Conservation (phyloP, 768 basidiomycete genomes). For the Amanita pseudoporphyria region DNA sequence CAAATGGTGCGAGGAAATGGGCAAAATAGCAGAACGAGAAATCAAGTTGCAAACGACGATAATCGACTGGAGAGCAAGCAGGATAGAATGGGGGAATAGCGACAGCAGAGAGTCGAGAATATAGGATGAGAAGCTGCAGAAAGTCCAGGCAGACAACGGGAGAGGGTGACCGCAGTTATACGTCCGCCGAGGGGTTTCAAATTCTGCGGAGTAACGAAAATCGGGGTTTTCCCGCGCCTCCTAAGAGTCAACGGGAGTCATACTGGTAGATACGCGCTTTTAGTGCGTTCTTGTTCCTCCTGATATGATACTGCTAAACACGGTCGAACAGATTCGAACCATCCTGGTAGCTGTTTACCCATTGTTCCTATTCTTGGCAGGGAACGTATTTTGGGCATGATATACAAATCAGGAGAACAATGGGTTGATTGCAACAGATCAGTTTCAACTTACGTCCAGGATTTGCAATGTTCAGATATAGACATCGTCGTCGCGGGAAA, state of each 20-base stretch:
- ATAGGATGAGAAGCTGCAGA: constrained; percentile 11
- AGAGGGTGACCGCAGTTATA: constrained; percentile 13
- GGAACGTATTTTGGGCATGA: not conserved
- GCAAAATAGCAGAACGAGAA: constrained; percentile 22
- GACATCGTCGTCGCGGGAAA: constrained; percentile 5
- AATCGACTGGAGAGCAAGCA: constrained; percentile 28
- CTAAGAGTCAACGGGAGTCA: constrained; percentile 8
- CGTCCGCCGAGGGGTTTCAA: constrained; percentile 20
- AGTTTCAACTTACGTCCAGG: constrained; percentile 1
- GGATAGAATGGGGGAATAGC: constrained; percentile 27
- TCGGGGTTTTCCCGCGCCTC: constrained; percentile 27
- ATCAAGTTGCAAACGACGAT: constrained; percentile 27
- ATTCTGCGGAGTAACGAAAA: constrained; percentile 25
- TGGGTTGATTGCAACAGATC: constrained; percentile 11
- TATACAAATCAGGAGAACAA: constrained; percentile 21
- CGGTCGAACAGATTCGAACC: constrained; percentile 1
- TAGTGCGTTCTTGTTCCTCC: not conserved
- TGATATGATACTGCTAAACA: not conserved
- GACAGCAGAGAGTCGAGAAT: constrained; percentile 12
- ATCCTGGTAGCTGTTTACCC: not conserved
- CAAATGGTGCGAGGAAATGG: constrained; percentile 12
- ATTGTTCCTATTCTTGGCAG: constrained; percentile 3
- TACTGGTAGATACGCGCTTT: not conserved
- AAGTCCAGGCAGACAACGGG: constrained; percentile 12
- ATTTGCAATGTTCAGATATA: constrained; percentile 1